phyloP scores from a whole-genome alignment of 768 basidiomycete genomes.

The Boletus bicolor region DNA sequence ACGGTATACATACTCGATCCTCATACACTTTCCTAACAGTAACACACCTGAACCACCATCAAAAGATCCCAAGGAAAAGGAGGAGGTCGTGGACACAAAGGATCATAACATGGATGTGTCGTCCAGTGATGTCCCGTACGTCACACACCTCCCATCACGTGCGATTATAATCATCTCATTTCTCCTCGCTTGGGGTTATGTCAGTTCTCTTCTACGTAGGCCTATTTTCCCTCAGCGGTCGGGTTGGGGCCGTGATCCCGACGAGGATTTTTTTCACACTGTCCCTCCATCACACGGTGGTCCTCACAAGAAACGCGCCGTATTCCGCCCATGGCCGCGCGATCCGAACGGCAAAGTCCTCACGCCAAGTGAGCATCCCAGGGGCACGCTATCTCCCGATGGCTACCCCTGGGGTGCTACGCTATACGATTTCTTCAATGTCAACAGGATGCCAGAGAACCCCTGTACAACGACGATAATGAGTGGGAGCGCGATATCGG shows the following conservation, averaged over 20 bases:
- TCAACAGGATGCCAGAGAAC: conserved; percentile 1
- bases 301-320: conserved; percentile 6
- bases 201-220: not conserved
- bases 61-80: not conserved
- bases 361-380: not conserved
- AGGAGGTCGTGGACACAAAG: not conserved
- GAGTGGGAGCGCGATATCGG: conserved; percentile 22
- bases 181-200: too few species aligned
- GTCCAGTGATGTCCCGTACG: not conserved
- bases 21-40: not conserved
- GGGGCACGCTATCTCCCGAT: conserved; percentile 21
- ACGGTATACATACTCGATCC: not conserved
- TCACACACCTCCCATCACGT: not conserved
- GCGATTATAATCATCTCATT: not conserved
- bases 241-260: conserved; percentile 7
- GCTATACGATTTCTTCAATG: conserved; percentile 25
- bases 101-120: not conserved
- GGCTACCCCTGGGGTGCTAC: conserved; percentile 28
- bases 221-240: not conserved
- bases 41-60: not conserved
- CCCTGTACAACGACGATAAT: not conserved
- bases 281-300: not conserved
- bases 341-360: conserved; percentile 15
- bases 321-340: conserved; percentile 28
- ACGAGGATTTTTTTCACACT: conserved; percentile 1